Evolutionary conservation across 1,139 yeast genomes (phyloP).

Genomic region (Candida pseudoviswanathii): DNA sequence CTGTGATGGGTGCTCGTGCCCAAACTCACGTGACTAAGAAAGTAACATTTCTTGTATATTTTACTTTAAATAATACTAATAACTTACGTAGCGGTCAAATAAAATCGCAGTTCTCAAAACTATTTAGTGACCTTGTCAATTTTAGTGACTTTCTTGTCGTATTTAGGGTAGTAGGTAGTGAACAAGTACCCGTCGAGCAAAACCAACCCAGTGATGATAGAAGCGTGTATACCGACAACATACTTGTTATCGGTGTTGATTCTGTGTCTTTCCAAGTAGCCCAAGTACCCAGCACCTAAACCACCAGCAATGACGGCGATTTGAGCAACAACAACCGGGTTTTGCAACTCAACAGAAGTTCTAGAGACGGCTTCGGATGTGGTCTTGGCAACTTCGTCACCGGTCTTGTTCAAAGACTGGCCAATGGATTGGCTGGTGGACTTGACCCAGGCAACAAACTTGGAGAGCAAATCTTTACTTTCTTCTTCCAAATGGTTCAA

Average conservation of each 20-base stretch:
- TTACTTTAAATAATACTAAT: not conserved
- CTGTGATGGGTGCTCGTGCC: too few species aligned
- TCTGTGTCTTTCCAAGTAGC: constrained; percentile 56
- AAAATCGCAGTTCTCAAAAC: not conserved
- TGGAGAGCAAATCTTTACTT: constrained; percentile 24
- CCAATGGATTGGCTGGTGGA: constrained; percentile 9
- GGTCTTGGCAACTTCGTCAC: constrained; percentile 13
- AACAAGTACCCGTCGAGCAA: constrained; percentile 57
- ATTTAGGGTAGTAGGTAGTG: constrained; percentile 44
- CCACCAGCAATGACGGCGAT: constrained; percentile 53
- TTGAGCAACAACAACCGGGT: constrained; percentile 65
- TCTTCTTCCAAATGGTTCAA: constrained; percentile 29
- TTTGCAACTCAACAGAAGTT: constrained; percentile 48
- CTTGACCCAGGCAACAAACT: constrained; percentile 16
- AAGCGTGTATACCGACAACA: constrained; percentile 55
- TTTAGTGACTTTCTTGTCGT: constrained; percentile 16
- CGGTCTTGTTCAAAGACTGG: constrained; percentile 14
- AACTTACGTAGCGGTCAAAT: not conserved
- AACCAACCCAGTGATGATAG: constrained; percentile 56
- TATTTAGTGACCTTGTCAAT: not conserved
- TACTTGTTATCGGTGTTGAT: constrained; percentile 47
- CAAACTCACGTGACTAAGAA: not conserved
- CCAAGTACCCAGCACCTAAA: constrained; percentile 50
- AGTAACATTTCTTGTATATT: not conserved
- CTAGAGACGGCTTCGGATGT: constrained; percentile 15